phyloP scores from a whole-genome alignment of 192 early-diverging fungal species.

The Glomus cerebriforme region DNA sequence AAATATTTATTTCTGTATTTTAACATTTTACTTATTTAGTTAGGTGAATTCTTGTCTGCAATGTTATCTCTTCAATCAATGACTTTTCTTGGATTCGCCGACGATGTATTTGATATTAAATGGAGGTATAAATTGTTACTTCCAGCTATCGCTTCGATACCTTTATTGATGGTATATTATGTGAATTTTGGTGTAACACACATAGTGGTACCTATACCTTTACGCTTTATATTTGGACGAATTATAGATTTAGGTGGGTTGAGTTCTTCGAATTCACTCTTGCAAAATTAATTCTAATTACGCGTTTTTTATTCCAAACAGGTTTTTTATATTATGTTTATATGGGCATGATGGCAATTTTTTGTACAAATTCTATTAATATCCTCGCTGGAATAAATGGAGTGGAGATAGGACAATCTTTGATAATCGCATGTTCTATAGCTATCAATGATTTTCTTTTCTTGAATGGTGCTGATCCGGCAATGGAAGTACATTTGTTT shows the following conservation, averaged over 20 bases:
- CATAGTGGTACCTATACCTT: slow-evolving; percentile 82
- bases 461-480: slow-evolving; percentile 55
- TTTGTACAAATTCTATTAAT: slow-evolving; percentile 98
- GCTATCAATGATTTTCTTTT: slow-evolving; percentile 72
- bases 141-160: slow-evolving; percentile 89
- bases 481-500: slow-evolving; percentile 81
- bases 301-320: slow-evolving; percentile 35
- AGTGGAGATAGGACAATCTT: slow-evolving; percentile 90
- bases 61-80: slow-evolving; percentile 92
- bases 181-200: slow-evolving; percentile 86
- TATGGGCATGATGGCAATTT: slow-evolving; percentile 85
- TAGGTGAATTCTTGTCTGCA: slow-evolving; percentile 91
- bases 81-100: slow-evolving; percentile 97
- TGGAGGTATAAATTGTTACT: slow-evolving; percentile 97
- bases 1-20: background rate
- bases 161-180: slow-evolving; percentile 92
- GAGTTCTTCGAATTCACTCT: background rate
- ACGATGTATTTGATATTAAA: slow-evolving; percentile 94
- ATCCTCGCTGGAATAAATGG: slow-evolving; percentile 98
- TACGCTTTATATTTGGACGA: slow-evolving; percentile 72
- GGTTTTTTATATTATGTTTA: slow-evolving; percentile 91
- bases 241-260: slow-evolving; percentile 79
- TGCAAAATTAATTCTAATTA: background rate
- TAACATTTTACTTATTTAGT: slow-evolving; percentile 41
- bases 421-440: slow-evolving; percentile 89